A percentile compares a stretch with the other conserved stretches of the same genome.
These are phyloP conservation scores for Xerophyta viscosa DNA, from an alignment of 106 monocot genomes.

Conservation along the genomic window DNA sequence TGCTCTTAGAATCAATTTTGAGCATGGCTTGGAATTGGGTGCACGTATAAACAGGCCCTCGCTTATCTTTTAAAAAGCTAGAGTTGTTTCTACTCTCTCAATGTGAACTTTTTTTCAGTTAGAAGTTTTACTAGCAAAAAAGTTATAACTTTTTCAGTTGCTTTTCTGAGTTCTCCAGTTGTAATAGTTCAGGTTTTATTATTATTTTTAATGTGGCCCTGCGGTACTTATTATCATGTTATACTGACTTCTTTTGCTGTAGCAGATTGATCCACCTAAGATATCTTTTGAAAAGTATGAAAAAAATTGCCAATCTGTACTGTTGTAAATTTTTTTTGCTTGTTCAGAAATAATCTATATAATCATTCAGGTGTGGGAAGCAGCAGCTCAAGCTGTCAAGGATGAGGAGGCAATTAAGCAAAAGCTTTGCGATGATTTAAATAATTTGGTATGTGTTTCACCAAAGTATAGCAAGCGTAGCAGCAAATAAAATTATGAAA, in stretches of 20 bases:
- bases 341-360: not conserved
- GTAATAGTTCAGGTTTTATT: no score
- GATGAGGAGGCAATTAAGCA: slow-evolving; percentile 83
- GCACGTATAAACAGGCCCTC: no score
- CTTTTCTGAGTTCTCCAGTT: no score
- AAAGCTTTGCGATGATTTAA: slow-evolving; percentile 92
- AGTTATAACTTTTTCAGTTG: not conserved
- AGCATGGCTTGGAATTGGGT: no score
- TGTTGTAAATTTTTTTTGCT: not conserved
- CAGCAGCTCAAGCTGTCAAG: slow-evolving; percentile 64
- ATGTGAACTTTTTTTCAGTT: no score
- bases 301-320: not conserved
- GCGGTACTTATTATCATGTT: no score
- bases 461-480: no score
- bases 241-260: no score
- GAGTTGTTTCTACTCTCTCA: no score
- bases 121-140: no score
- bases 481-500: not conserved
- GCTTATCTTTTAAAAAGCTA: not conserved
- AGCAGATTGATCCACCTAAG: not conserved
- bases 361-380: slow-evolving; percentile 75
- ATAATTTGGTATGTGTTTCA: slow-evolving; percentile 58
- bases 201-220: no score
- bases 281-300: not conserved
- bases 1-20: no score